phyloP scores from a whole-genome alignment of 2,329 filamentous ascomycete species.

The Knufia fluminis region DNA sequence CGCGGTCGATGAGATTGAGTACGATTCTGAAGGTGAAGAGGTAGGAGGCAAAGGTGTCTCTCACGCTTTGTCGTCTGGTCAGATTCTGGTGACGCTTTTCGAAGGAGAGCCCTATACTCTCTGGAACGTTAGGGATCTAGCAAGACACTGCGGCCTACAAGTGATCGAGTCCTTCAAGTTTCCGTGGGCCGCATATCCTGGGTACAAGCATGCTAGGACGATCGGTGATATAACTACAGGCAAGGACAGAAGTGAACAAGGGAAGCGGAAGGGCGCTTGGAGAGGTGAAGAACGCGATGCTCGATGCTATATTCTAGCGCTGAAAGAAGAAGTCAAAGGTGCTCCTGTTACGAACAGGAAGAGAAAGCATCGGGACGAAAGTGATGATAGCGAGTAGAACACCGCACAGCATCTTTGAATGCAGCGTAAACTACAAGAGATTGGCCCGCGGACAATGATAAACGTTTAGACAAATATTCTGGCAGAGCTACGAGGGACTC shows the following conservation, averaged over 20 bases:
- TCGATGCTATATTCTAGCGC: slow-evolving; percentile 38
- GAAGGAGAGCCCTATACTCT: slow-evolving; percentile 90
- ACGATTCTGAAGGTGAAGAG: slow-evolving; percentile 20
- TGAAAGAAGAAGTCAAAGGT: slow-evolving; percentile 27
- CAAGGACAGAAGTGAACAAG: slow-evolving; percentile 22
- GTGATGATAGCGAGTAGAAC: slow-evolving; percentile 27
- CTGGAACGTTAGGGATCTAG: slow-evolving; percentile 89
- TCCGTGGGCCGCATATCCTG: slow-evolving; percentile 38
- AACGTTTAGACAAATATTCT: no score
- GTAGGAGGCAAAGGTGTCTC: slow-evolving; percentile 12
- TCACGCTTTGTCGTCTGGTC: slow-evolving; percentile 27
- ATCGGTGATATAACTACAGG: slow-evolving; percentile 36
- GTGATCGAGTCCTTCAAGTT: slow-evolving; percentile 41
- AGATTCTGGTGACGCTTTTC: slow-evolving; percentile 78
- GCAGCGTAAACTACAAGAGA: no score
- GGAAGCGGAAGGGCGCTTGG: slow-evolving; percentile 34
- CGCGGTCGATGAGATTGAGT: slow-evolving; percentile 14
- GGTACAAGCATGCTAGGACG: slow-evolving; percentile 40
- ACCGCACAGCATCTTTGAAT: no score
- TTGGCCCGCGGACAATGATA: no score
- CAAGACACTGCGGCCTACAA: slow-evolving; percentile 51
- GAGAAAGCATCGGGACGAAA: slow-evolving; percentile 26
- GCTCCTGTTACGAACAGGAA: slow-evolving; percentile 26
- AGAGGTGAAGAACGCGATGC: slow-evolving; percentile 39
- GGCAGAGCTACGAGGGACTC: no score